Evolutionary conservation across 73 alveolate genomes (phyloP), one percentile per base, ranked within the genome.

Genomic region (Tetrahymena thermophila): DNA sequence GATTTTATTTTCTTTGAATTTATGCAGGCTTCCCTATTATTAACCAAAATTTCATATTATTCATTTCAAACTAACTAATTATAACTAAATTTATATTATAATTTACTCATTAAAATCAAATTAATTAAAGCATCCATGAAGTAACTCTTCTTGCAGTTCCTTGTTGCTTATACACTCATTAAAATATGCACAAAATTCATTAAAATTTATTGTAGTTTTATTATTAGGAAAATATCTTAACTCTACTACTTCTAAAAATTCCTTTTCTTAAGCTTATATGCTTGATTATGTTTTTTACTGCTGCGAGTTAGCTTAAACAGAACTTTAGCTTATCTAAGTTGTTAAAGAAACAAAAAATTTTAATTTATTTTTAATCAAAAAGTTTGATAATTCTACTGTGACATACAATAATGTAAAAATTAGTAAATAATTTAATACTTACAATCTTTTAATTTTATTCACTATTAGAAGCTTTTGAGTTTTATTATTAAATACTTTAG

Each of bases 141-240:
- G 37, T 56, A 94, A 85, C 50, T 94, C 96, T 19, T 94, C 96
- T 85, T 94, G 93, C 9, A 85, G 57, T 34, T 94, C 96, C 31
- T 94, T 94, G 34, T 94, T 84, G 19, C 93, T 28, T 89, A 94
- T 94, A 56, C 96, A 94, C 85, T 94, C 96, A 94, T 94, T 94
- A 85, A 83, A 94, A 34, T 85, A 56, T 34, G 93, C 95, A 17
- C 93, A 43, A 85, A 94, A 94, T 85, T 94, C 96, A 42, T 89
- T 71, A 85, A 94, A 94, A 35, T 94, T 94, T 84, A 94, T 83
- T 19, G 94, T 42, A 21, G 96, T 94, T 43, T 94, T 94, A 85
- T 94, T 94, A 34, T 94, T 94, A 23, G 96, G 96, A 85, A 94
- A 94, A 35, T 94, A 94, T 93, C 93, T 94, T 43, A 94, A 85